Percentiles rank a stretch among this genome's conserved stretches.
These are phyloP conservation scores for Flaveria robusta DNA, from an alignment of 129 eudicot species.

Conservation along the genomic window DNA sequence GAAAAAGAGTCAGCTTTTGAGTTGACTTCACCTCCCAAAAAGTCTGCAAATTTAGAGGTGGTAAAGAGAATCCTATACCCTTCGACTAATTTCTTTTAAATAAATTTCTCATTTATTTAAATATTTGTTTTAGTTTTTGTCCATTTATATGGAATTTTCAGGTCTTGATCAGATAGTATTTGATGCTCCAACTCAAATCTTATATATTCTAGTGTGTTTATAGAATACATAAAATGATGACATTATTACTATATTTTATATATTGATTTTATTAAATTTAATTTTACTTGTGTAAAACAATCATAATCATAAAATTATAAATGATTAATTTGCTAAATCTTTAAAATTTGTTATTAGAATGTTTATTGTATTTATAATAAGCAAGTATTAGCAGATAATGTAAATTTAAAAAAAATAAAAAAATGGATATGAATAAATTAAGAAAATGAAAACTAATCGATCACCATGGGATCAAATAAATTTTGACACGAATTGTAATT, in stretches of 20 bases:
- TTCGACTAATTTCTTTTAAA: conserved; percentile 31
- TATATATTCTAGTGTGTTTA: background rate
- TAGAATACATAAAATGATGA: conserved; percentile 8
- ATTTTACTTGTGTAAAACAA: background rate
- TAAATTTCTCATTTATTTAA: conserved; percentile 4
- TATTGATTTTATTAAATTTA: background rate
- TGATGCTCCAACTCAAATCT: conserved; percentile 30
- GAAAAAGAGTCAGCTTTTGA: conserved; percentile 45
- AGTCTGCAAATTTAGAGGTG: conserved; percentile 50
- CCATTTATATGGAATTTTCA: conserved; percentile 38
- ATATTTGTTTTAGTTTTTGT: conserved; percentile 16
- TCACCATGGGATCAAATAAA: background rate
- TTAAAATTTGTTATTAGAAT: background rate
- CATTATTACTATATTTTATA: background rate
- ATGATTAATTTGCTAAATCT: background rate
- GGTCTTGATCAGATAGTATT: conserved; percentile 33
- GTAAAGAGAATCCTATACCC: conserved; percentile 47
- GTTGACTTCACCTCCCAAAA: conserved; percentile 52
- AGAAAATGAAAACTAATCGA: background rate
- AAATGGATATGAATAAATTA: background rate
- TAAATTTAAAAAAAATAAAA: background rate
- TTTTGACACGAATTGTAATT: background rate
- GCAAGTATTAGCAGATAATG: background rate
- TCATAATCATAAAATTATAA: background rate
- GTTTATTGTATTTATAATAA: background rate